These are phyloP conservation scores for Cutaneotrichosporon arboriforme DNA, from an alignment of 1,284 basidiomycete species.

Conservation along the genomic window DNA sequence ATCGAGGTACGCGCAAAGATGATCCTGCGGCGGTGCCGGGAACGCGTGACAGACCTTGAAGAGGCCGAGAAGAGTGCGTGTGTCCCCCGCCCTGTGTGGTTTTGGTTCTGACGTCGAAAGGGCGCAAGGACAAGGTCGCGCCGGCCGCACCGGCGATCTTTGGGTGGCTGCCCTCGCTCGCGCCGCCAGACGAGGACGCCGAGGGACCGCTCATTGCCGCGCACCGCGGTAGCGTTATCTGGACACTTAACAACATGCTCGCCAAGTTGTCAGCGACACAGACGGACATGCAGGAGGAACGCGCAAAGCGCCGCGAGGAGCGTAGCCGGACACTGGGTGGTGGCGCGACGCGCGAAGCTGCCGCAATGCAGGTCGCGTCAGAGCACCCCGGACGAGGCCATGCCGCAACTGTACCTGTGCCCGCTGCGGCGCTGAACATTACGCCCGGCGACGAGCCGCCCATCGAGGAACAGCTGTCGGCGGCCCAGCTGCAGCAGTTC, in stretches of 20 bases:
- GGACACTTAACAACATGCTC: conserved; percentile 51
- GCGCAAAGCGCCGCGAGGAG: conserved; percentile 46
- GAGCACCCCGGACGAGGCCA: not conserved
- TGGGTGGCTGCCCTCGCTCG: conserved; percentile 42
- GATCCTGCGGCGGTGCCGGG: conserved; percentile 52
- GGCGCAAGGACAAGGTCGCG: conserved; percentile 24
- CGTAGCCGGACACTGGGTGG: conserved; percentile 38
- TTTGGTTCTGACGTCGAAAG: conserved; percentile 11
- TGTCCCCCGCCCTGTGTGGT: too few relatives aligned
- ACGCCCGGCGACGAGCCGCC: conserved; percentile 28
- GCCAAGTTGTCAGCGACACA: conserved; percentile 48
- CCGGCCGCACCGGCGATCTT: conserved; percentile 24
- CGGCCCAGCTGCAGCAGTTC: conserved; percentile 53
- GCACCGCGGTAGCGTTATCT: conserved; percentile 51
- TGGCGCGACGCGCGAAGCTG: conserved; percentile 30
- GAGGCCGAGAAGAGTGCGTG: conserved; percentile 51
- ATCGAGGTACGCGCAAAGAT: conserved; percentile 55
- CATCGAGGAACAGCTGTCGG: conserved; percentile 40
- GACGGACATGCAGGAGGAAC: conserved; percentile 52
- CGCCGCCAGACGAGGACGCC: conserved; percentile 25
- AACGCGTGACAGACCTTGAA: conserved; percentile 52
- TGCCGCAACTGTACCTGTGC: not conserved
- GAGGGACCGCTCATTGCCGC: conserved; percentile 45
- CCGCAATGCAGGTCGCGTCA: conserved; percentile 11
- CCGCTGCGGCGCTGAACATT: conserved; percentile 11